Evolutionary conservation across 331 rosid species (phyloP).

Genomic region (Arachis monticola): DNA sequence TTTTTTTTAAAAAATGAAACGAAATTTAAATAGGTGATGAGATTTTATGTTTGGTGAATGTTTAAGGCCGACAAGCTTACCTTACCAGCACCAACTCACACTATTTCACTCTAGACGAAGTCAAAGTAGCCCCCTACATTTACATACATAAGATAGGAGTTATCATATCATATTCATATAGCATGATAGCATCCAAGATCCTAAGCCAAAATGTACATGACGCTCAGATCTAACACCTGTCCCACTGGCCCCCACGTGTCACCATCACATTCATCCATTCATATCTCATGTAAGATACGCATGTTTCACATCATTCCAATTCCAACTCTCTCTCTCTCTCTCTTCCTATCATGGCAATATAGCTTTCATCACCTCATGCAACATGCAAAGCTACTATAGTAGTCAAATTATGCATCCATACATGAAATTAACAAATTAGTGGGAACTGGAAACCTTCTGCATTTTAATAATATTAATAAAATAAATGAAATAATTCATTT

Average conservation of each 20-base stretch:
- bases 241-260: slow-evolving; percentile 83
- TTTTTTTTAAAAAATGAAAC: too few relatives aligned
- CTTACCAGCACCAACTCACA: slow-evolving; percentile 43
- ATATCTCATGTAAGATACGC: slow-evolving; percentile 60
- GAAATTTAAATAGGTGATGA: too few relatives aligned
- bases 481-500: too few relatives aligned
- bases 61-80: slow-evolving; percentile 58
- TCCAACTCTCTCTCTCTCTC: slow-evolving; percentile 7
- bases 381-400: not conserved
- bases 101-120: slow-evolving; percentile 44
- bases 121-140: slow-evolving; percentile 48
- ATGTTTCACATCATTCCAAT: slow-evolving; percentile 51
- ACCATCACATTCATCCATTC: slow-evolving; percentile 49
- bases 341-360: slow-evolving; percentile 43
- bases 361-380: slow-evolving; percentile 33
- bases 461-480: too few relatives aligned
- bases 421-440: not conserved
- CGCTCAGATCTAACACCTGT: slow-evolving; percentile 49
- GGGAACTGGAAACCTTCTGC: too few relatives aligned
- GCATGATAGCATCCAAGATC: slow-evolving; percentile 44
- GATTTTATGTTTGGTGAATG: too few relatives aligned
- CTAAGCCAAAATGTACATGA: slow-evolving; percentile 35
- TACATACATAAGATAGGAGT: not conserved
- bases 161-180: slow-evolving; percentile 19
- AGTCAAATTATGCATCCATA: not conserved